Base-by-base conservation (phyloP, 495 filamentous ascomycete genomes). In the Tuber calosporum region DNA sequence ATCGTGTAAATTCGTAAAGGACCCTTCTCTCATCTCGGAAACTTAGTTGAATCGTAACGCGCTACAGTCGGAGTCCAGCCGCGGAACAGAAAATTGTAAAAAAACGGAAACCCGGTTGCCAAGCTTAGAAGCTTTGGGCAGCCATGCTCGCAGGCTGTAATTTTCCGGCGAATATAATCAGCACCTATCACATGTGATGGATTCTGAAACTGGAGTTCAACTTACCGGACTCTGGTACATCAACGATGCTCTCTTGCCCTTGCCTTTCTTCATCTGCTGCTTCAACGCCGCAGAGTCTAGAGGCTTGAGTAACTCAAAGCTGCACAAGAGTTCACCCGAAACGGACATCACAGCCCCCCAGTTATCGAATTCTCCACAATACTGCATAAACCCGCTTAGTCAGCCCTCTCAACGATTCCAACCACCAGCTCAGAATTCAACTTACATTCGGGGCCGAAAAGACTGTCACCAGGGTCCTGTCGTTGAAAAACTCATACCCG, bases 281-380 rank as follows among this genome's bases (percentile, higher is more conserved):
- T 99, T 99, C 77, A 99, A 84, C 43, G 93, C 94, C 72, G 91
- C 92, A n/a, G 93, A 97, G 82, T 99, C 95, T 77, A 99, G 85
- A 20, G 95, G 95, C 81, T 99, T 99, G 75, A 99, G 85, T 30
- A 98, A 84, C 83, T 99, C 95, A 83, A 99, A 99, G 82, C 93
- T 97, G 84, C 95, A 99, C 9, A 99, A 87, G 62, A 99, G 85
- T 82, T 97, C 94, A 17, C 87, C 88, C 1, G 93, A 96, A 20
- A 99, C 95, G 15, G 94, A 96, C 95, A 99, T 99, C 73, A 98
- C 93, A 66, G 95, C 95, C 22, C 95, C 95, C 93, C 95, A 98
- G 72, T 99, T 99, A 82, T 99, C 95, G 79, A 99, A 99, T 83
- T 99, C 95, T 75, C 95, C 95, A 80, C 95, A 99, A 81, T 99